Percentiles rank a stretch among this genome's conserved stretches.
Conservation (phyloP, 176 grass and related monocot species). For the Urochloa ruziziensis region DNA sequence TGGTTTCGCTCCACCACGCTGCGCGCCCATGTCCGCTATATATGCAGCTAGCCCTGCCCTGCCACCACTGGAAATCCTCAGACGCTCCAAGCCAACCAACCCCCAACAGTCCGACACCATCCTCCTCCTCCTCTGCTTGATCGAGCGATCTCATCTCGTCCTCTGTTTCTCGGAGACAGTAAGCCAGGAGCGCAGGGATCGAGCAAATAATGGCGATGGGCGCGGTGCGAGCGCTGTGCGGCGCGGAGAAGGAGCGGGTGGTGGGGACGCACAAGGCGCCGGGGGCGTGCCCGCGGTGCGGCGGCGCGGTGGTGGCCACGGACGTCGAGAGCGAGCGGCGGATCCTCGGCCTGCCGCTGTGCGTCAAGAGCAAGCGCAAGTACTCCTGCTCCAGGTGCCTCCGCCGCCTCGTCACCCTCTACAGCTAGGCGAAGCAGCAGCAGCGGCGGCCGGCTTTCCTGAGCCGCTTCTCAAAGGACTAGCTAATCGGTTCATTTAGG, state of each 20-base stretch:
- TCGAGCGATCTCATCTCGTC: not conserved
- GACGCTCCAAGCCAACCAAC: too few relatives aligned
- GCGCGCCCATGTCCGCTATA: too few relatives aligned
- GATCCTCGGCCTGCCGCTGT: conserved; percentile 72
- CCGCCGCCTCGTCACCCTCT: conserved; percentile 66
- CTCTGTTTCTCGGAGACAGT: not conserved
- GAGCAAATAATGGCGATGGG: not conserved
- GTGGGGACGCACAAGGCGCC: conserved; percentile 67
- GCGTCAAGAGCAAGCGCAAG: conserved; percentile 72
- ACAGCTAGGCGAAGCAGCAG: not conserved
- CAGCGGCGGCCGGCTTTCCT: too few relatives aligned
- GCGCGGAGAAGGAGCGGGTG: conserved; percentile 62
- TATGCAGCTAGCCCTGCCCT: too few relatives aligned
- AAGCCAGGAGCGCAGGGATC: too few relatives aligned
- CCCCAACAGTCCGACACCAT: too few relatives aligned
- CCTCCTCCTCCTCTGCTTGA: not conserved
- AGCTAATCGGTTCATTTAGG: not conserved
- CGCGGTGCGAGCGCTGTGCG: conserved; percentile 31
- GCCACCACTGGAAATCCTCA: too few relatives aligned
- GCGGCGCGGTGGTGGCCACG: conserved; percentile 59
- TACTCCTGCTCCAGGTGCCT: conserved; percentile 73
- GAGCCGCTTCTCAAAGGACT: not conserved
- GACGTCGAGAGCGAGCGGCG: conserved; percentile 64
- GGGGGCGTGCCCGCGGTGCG: conserved; percentile 72
- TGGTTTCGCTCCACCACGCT: too few relatives aligned